Percentiles rank a stretch among this genome's conserved stretches.
Evolutionary conservation across 2,329 filamentous ascomycete species (phyloP).

Genomic region (Xylariaceae sp.): DNA sequence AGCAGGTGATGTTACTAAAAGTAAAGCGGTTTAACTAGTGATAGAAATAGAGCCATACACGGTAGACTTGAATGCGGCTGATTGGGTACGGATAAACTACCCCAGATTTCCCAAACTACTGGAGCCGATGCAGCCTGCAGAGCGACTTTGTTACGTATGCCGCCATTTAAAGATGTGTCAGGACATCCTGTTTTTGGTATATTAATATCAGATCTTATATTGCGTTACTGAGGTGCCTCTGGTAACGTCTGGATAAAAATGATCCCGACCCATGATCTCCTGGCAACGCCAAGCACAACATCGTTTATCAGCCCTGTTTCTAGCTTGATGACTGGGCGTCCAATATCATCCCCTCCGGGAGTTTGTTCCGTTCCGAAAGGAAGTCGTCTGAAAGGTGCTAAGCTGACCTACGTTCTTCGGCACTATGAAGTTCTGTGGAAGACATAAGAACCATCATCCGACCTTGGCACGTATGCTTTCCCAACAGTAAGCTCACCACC

Average conservation of each 20-base stretch:
- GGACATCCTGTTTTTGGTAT: not conserved
- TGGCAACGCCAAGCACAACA: constrained; percentile 9
- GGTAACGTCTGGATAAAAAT: constrained; percentile 7
- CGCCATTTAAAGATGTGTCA: not conserved
- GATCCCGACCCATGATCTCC: constrained; percentile 1
- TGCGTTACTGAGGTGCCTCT: not conserved
- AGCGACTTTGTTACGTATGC: not conserved
- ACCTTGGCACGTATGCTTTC: not conserved
- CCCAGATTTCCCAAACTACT: constrained; percentile 19
- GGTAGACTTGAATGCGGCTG: not conserved
- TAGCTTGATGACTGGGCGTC: not conserved
- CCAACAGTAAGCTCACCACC: not conserved
- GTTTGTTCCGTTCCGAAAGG: constrained; percentile 29
- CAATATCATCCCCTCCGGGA: constrained; percentile 12
- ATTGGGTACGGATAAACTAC: constrained; percentile 26
- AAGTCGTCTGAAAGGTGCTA: not conserved
- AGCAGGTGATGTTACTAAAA: constrained; percentile 1
- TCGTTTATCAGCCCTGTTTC: constrained; percentile 1
- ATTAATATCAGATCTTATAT: not conserved
- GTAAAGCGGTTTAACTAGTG: constrained; percentile 6
- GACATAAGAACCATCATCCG: constrained; percentile 15
- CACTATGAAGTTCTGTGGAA: not conserved
- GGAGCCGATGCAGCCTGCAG: constrained; percentile 5
- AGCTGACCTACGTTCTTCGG: not conserved
- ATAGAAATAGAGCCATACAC: constrained; percentile 1